A percentile compares a stretch with the other conserved stretches of the same genome.
Evolutionary conservation across 257 asterid species (phyloP).

Genomic region (Salvia miltiorrhiza): DNA sequence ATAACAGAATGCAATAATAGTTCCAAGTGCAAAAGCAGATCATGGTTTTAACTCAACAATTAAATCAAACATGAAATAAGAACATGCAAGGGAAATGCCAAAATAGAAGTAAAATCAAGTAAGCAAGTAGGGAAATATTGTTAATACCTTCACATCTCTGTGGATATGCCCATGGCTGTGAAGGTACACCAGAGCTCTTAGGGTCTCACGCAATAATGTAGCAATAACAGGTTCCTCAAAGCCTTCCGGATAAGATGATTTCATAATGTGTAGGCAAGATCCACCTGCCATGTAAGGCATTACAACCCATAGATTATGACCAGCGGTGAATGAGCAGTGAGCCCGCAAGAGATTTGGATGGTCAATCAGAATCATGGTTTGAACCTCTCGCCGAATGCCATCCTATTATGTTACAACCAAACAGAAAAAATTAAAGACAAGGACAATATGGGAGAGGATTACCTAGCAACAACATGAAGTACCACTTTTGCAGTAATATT

Average conservation of each 20-base stretch:
- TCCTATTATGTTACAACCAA: slow-evolving; percentile 54
- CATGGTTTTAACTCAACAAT: slow-evolving; percentile 4
- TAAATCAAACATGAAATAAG: slow-evolving; percentile 7
- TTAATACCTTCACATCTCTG: slow-evolving; percentile 90
- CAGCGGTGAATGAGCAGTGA: slow-evolving; percentile 82
- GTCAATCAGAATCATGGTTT: slow-evolving; percentile 82
- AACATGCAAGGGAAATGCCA: neutral
- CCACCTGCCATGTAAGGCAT: slow-evolving; percentile 99
- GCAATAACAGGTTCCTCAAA: slow-evolving; percentile 98
- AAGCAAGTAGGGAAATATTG: slow-evolving; percentile 3
- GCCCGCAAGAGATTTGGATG: slow-evolving; percentile 89
- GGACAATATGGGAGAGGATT: neutral
- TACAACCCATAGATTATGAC: slow-evolving; percentile 92
- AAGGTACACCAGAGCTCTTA: slow-evolving; percentile 95
- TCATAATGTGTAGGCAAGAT: slow-evolving; percentile 96
- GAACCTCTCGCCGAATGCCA: slow-evolving; percentile 96
- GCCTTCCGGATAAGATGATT: slow-evolving; percentile 85
- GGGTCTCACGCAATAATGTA: slow-evolving; percentile 79
- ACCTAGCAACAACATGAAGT: slow-evolving; percentile 12
- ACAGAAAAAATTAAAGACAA: neutral
- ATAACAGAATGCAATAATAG: neutral
- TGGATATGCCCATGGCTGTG: slow-evolving; percentile 95
- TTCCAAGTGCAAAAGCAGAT: slow-evolving; percentile 3
- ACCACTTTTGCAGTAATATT: slow-evolving; percentile 1
- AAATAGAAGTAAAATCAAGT: slow-evolving; percentile 1